Evolutionary conservation across 371 early-diverging fungal species (phyloP), one percentile per base, ranked within the genome.

Genomic region (Mortierella polycephala): DNA sequence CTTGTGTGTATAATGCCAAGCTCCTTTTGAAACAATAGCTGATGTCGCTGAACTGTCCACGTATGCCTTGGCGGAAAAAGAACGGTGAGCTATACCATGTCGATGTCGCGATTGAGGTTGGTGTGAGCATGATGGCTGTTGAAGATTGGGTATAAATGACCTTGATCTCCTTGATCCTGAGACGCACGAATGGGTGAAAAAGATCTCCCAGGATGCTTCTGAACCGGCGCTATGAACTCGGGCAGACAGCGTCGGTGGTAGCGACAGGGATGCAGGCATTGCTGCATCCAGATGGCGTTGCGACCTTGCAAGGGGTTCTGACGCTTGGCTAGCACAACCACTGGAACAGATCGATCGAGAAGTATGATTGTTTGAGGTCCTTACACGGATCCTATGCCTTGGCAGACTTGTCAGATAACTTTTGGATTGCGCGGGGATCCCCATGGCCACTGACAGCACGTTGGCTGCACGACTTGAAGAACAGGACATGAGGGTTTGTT

Each of bases 401-500:
- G 71, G 57, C 2, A 71, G 51, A 30, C 64, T 61, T 9, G 55
- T 12, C 8, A 76, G 44, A 45, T 60, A 64, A 30, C 23, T 45
- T 52, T 63, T 71, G 57, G 76, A 66, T 42, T 67, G 75, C 41
- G 75, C 66, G 16, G 77, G 72, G 50, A 77, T 77, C 13, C 69
- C 67, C 77, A 68, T 77, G 44, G 77, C 77, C 37, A 57, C 72
- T 11, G 72, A 60, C 68, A 77, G 72, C 65, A 77, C 67, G 51
- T 68, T 77, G 69, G 65, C 77, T 64, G 77, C 69, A 30, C 72
- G 72, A 55, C 72, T 71, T 7, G 77, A 77, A 53, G 77, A 60
- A 49, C 72, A 71, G 61, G 77, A 71, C 77, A 77, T 77, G 53
- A 47, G 50, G 44, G 18, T 44, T 55, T 40, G 51, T 20, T 51